Evolutionary conservation across 2,329 filamentous ascomycete genomes (phyloP).

Genomic region (Macrophomina phaseolina): DNA sequence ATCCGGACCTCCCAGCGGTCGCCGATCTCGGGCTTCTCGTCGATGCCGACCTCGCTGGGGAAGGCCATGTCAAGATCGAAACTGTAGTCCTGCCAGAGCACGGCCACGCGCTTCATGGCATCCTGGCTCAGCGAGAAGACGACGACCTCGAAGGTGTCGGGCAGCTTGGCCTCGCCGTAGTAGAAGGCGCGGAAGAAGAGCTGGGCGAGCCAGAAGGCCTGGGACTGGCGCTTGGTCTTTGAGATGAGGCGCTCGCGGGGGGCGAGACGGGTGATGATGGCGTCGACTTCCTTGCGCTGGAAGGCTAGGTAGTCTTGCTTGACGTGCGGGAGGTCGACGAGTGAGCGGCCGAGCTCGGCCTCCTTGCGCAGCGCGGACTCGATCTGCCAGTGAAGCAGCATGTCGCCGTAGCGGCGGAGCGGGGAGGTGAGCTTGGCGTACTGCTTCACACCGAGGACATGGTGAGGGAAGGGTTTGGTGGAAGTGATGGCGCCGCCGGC

Average conservation of each 20-base stretch:
- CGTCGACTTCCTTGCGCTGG: slow-evolving; percentile 52
- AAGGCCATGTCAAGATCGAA: slow-evolving; percentile 31
- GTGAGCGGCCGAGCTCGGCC: slow-evolving; percentile 50
- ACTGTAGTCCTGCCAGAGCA: slow-evolving; percentile 10
- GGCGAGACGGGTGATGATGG: slow-evolving; percentile 54
- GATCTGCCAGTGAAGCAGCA: slow-evolving; percentile 69
- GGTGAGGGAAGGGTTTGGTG: slow-evolving; percentile 56
- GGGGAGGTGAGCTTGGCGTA: slow-evolving; percentile 67
- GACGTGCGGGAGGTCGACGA: slow-evolving; percentile 35
- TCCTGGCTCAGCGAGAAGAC: slow-evolving; percentile 28
- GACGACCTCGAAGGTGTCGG: slow-evolving; percentile 51
- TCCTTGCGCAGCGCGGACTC: slow-evolving; percentile 66
- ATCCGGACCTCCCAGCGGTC: slow-evolving; percentile 56
- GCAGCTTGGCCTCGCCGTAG: slow-evolving; percentile 59
- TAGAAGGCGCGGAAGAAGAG: slow-evolving; percentile 64
- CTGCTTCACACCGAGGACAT: slow-evolving; percentile 56
- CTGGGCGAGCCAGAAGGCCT: slow-evolving; percentile 57
- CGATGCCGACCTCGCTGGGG: slow-evolving; percentile 28
- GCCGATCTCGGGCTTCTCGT: slow-evolving; percentile 38
- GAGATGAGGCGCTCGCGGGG: slow-evolving; percentile 53
- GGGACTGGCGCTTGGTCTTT: slow-evolving; percentile 41
- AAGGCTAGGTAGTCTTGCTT: slow-evolving; percentile 55
- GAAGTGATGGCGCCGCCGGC: slow-evolving; percentile 52
- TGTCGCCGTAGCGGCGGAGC: slow-evolving; percentile 64
- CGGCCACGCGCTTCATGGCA: neutral